Evolutionary conservation across 352 stramenopile species (phyloP), one percentile per base, ranked within the genome.

Genomic region (Pythium volutum): DNA sequence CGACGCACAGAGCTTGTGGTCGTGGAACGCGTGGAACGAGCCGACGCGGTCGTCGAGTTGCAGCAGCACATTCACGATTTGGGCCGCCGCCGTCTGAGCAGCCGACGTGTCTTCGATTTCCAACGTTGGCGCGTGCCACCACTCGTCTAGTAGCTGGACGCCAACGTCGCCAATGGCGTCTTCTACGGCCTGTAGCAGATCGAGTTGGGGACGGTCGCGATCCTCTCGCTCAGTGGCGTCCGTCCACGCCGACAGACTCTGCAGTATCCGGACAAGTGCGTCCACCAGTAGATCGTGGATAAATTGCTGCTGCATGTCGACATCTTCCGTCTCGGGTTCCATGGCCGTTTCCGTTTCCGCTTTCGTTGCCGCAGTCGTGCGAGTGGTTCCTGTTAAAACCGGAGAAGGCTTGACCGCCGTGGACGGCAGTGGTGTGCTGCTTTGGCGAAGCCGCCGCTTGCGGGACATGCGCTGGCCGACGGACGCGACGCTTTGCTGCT

Each of bases 11-110:
- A 73, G 61, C 34, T 73, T 73, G 56, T 73, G 66, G 9, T 36
- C 43, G 42, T 73, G 66, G 57, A 73, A 73, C 25, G 60, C 26
- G 42, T 73, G 66, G 56, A 73, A 69, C 23, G 66, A 46, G 15
- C 66, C 66, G 31, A 73, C 56, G n/a, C 58, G 27, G 2, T 41
- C 14, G 39, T 50, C n/a, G 18, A 66, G 57, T 53, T 73, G 66
- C 10, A 73, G 55, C 66, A 73, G 55, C 47, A 73, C 33, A 39
- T 66, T 66, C 15, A 69, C 56, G 27, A 73, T 22, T 14, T 63
- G 39, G 16, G 55, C 54, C 22, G 41, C 56, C 20, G 50, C 57
- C 7, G 23, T 14, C 12, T 16, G 12, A 9, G 50, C 41, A 7
- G 52, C 46, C 34, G 33, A 12, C 2, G 36, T n/a, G n/a, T n/a